Conservation (phyloP, 257 asterid genomes). For the Capsicum chinense region DNA sequence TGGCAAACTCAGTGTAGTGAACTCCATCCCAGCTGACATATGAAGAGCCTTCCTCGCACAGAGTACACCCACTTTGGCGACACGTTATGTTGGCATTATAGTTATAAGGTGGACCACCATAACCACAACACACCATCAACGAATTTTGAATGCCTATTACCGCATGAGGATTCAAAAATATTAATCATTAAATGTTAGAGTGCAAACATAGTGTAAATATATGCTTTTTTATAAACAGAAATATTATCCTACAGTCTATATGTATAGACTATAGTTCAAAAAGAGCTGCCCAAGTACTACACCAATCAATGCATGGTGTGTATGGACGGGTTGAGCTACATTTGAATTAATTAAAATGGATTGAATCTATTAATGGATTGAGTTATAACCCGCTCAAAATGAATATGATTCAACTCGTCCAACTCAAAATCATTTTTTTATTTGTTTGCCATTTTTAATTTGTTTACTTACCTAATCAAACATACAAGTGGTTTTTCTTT, state of each 20-base stretch:
- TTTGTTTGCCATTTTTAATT: background rate
- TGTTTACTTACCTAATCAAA: background rate
- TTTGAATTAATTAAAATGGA: background rate
- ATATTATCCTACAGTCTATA: background rate
- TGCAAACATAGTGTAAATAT: background rate
- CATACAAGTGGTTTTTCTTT: background rate
- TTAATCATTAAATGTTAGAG: background rate
- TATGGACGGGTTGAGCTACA: background rate
- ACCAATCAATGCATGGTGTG: background rate
- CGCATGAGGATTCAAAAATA: background rate
- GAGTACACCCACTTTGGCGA: constrained; percentile 35
- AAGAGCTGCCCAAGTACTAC: background rate
- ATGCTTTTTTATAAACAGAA: background rate
- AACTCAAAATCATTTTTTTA: background rate
- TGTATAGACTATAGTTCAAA: background rate
- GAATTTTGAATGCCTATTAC: constrained; percentile 35
- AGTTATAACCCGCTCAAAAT: background rate
- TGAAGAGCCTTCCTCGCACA: constrained; percentile 36
- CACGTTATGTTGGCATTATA: constrained; percentile 36
- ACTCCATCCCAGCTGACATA: constrained; percentile 56
- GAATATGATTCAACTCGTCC: background rate
- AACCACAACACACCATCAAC: constrained; percentile 48
- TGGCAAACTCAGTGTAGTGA: constrained; percentile 53
- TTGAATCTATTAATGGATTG: background rate
- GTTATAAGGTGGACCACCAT: constrained; percentile 54